phyloP scores from a whole-genome alignment of 2,329 filamentous ascomycete genomes.

The Aspergillus ibericus region DNA sequence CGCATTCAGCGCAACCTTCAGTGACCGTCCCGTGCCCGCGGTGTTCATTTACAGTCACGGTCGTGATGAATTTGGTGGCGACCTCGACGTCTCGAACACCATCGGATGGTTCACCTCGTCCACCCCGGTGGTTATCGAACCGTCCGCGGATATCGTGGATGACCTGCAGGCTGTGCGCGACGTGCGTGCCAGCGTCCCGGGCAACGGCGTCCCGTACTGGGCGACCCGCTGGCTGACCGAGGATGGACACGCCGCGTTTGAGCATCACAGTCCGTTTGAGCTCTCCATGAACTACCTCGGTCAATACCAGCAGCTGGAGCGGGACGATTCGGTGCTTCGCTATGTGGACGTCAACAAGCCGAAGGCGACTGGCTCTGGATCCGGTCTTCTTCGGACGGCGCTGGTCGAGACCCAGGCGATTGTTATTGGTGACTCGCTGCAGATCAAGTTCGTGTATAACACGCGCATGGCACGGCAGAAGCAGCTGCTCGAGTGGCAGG shows the following conservation, averaged over 20 bases:
- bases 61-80: slow-evolving; percentile 19
- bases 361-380: slow-evolving; percentile 22
- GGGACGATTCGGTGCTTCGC: background rate
- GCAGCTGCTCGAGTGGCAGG: background rate
- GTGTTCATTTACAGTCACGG: slow-evolving; percentile 27
- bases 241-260: background rate
- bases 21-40: slow-evolving; percentile 14
- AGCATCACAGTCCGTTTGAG: background rate
- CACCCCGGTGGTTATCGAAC: background rate
- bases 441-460: background rate
- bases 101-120: slow-evolving; percentile 28
- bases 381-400: slow-evolving; percentile 45
- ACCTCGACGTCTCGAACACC: slow-evolving; percentile 20
- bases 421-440: background rate
- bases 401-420: background rate
- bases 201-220: background rate
- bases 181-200: background rate
- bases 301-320: background rate
- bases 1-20: slow-evolving; percentile 21
- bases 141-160: slow-evolving; percentile 8
- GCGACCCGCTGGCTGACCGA: background rate
- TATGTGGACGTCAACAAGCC: background rate
- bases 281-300: background rate
- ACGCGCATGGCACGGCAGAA: background rate
- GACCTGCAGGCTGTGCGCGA: background rate